Conservation (phyloP, 495 filamentous ascomycete genomes). For the Aspergillus bertholletiae region DNA sequence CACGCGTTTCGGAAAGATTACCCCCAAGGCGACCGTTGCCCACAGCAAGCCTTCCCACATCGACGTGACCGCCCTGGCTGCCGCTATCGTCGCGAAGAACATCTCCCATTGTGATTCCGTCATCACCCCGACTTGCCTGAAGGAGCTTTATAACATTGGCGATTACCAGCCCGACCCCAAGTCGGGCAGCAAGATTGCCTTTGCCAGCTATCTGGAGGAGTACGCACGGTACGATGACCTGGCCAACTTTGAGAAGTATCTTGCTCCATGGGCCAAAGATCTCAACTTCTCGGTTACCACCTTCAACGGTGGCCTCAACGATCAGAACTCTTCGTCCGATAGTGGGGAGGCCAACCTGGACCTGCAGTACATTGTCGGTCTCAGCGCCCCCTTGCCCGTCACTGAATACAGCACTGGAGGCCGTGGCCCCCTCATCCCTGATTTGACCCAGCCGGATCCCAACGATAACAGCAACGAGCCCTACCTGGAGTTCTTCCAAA, state of each 20-base stretch:
- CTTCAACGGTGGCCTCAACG: conserved; percentile 55
- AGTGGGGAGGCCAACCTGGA: conserved; percentile 75
- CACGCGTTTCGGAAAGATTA: conserved; percentile 51
- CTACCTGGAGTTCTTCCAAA: conserved; percentile 67
- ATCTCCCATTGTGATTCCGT: conserved; percentile 34
- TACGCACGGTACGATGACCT: conserved; percentile 60
- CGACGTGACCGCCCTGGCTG: conserved; percentile 18
- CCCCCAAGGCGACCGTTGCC: conserved; percentile 30
- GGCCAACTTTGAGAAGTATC: conserved; percentile 48
- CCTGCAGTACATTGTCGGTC: conserved; percentile 62
- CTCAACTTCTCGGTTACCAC: conserved; percentile 63
- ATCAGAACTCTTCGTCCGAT: conserved; percentile 44
- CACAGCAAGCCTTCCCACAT: conserved; percentile 23
- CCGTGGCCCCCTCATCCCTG: conserved; percentile 57
- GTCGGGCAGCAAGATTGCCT: conserved; percentile 51
- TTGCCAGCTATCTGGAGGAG: conserved; percentile 68
- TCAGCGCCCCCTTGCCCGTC: conserved; percentile 57
- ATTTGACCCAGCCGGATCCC: conserved; percentile 52
- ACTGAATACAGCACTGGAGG: conserved; percentile 67
- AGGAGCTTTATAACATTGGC: conserved; percentile 56
- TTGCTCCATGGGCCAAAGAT: conserved; percentile 48
- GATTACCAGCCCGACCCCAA: conserved; percentile 41
- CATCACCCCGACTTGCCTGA: conserved; percentile 59
- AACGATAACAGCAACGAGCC: conserved; percentile 67
- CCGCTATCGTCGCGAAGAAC: conserved; percentile 15